phyloP scores from a whole-genome alignment of 345 rosid species.

The Tarenaya hassleriana region DNA sequence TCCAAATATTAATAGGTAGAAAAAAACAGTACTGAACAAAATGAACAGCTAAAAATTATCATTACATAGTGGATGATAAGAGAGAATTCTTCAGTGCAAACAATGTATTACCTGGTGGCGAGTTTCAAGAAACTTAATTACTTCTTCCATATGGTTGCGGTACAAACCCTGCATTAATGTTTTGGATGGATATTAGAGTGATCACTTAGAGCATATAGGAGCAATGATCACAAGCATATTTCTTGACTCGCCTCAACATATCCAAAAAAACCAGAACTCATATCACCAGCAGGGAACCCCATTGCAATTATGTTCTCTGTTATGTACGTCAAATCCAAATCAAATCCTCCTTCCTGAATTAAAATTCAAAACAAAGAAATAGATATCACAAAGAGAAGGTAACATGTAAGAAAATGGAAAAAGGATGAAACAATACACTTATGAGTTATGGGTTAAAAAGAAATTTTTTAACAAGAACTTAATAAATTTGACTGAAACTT shows the following conservation, averaged over 20 bases:
- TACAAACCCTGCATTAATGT: conserved; percentile 67
- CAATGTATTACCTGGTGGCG: conserved; percentile 57
- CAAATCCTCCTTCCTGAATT: conserved; percentile 81
- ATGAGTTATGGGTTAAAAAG: not conserved
- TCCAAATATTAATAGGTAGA: no score
- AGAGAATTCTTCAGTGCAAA: not conserved
- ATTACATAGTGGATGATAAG: not conserved
- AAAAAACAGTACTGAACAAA: no score
- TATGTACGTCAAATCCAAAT: conserved; percentile 81
- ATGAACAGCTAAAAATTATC: no score
- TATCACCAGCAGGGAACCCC: conserved; percentile 97
- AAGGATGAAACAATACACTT: no score
- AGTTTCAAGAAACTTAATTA: conserved; percentile 79
- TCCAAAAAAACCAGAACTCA: conserved; percentile 88
- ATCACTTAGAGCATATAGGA: not conserved
- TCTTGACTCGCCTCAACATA: conserved; percentile 56
- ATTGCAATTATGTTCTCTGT: conserved; percentile 85
- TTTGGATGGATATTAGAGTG: conserved; percentile 10
- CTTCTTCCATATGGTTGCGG: conserved; percentile 94
- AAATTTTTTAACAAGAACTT: not conserved
- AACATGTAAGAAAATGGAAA: no score
- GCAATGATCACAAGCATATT: conserved; percentile 11
- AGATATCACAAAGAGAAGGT: conserved; percentile 1
- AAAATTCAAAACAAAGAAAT: conserved; percentile 9
- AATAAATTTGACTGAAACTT: not conserved